phyloP scores from a whole-genome alignment of 441 rosid genomes.

The Gossypium schwendimanii region DNA sequence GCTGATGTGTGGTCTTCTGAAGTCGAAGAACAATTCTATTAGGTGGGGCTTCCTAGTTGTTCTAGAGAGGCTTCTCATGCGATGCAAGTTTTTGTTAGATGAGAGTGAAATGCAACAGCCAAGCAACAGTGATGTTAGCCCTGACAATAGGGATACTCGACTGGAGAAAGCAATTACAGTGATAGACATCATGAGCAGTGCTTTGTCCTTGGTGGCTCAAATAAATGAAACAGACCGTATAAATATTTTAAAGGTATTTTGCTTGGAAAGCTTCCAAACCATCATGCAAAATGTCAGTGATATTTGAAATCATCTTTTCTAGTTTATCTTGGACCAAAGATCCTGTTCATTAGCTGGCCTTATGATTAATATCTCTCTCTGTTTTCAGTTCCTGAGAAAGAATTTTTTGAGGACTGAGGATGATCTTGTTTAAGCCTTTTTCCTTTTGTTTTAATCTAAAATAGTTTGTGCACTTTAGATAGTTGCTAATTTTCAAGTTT shows the following conservation, averaged over 20 bases:
- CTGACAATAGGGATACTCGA: constrained; percentile 41
- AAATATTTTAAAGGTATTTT: constrained; percentile 85
- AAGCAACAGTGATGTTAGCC: constrained; percentile 33
- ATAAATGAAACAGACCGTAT: constrained; percentile 87
- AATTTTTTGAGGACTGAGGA: neutral
- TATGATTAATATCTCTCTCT: neutral
- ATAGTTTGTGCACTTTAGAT: neutral
- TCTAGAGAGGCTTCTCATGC: constrained; percentile 93
- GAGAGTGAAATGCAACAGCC: constrained; percentile 73
- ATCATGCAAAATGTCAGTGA: constrained; percentile 1
- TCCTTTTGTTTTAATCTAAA: neutral
- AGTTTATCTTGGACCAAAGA: neutral
- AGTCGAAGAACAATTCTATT: constrained; percentile 63
- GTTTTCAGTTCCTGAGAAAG: neutral
- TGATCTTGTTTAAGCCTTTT: neutral
- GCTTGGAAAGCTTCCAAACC: constrained; percentile 5
- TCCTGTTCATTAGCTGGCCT: neutral
- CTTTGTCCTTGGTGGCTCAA: constrained; percentile 77
- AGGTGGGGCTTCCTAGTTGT: constrained; percentile 89
- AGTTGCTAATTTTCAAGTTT: neutral
- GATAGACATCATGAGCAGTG: constrained; percentile 93
- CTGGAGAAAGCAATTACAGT: constrained; percentile 95
- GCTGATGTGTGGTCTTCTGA: constrained; percentile 90
- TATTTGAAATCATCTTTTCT: neutral
- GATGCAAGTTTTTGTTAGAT: constrained; percentile 85